phyloP scores from a whole-genome alignment of 352 stramenopile genomes.

The Halophytophthora batemanensis region DNA sequence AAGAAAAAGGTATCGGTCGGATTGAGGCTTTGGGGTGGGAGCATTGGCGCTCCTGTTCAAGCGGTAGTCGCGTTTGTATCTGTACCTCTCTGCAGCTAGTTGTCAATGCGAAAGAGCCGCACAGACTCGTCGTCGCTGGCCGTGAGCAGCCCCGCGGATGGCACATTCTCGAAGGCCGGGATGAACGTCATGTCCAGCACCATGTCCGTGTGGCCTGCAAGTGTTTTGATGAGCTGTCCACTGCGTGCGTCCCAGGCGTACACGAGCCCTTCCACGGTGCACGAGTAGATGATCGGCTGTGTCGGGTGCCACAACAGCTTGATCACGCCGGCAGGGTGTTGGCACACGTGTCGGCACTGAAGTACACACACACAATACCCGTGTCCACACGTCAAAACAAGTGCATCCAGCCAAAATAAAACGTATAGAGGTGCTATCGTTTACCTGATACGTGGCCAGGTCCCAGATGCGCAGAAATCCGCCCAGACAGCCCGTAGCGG shows the following conservation, averaged over 20 bases:
- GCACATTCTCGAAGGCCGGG: conserved; percentile 32
- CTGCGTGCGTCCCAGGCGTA: conserved; percentile 91
- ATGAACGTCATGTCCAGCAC: conserved; percentile 89
- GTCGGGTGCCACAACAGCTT: conserved; percentile 90
- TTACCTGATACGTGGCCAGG: conserved; percentile 80
- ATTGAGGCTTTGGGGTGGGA: conserved; percentile 8
- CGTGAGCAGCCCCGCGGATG: conserved; percentile 64
- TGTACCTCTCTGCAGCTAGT: conserved; percentile 26
- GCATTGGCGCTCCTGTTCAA: conserved; percentile 1
- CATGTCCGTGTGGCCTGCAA: conserved; percentile 91
- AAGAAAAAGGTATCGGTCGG: conserved; percentile 1
- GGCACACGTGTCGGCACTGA: conserved; percentile 85
- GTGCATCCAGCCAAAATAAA: no score
- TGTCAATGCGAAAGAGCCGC: conserved; percentile 64
- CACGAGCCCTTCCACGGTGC: conserved; percentile 86
- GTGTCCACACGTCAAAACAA: conserved; percentile 1
- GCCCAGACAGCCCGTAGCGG: conserved; percentile 93
- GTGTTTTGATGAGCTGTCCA: conserved; percentile 67
- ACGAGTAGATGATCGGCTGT: conserved; percentile 83
- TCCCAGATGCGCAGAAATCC: conserved; percentile 97
- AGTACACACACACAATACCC: conserved; percentile 8
- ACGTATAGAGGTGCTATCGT: no score
- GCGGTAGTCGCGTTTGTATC: no score
- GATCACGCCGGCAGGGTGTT: conserved; percentile 87
- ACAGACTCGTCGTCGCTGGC: conserved; percentile 81